These are phyloP conservation scores for Bolboschoenus planiculmis DNA, from an alignment of 176 grass and related monocot genomes.

Conservation along the genomic window DNA sequence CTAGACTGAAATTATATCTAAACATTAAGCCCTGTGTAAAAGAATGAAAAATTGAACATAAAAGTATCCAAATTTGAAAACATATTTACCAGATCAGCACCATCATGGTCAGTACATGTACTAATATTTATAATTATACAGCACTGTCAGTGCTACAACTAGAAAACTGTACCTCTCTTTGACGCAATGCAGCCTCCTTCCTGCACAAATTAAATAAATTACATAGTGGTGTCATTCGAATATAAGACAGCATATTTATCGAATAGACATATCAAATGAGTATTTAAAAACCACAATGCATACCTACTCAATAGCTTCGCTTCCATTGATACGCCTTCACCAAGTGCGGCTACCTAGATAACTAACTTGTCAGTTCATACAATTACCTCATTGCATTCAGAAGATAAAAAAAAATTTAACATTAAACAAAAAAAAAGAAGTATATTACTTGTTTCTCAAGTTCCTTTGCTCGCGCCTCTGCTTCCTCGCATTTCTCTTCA, in stretches of 20 bases:
- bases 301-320: constrained; percentile 95
- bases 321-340: constrained; percentile 93
- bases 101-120: not conserved
- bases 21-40: not conserved
- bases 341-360: constrained; percentile 94
- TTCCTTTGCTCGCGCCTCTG: constrained; percentile 83
- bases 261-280: constrained; percentile 22
- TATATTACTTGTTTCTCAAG: constrained; percentile 89
- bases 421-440: not conserved
- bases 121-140: not conserved
- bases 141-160: not conserved
- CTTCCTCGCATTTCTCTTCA: constrained; percentile 89
- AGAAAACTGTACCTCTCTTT: constrained; percentile 73
- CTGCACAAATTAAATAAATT: constrained; percentile 40
- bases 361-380: constrained; percentile 24
- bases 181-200: constrained; percentile 94
- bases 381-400: not conserved
- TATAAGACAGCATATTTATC: constrained; percentile 28
- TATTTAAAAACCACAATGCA: constrained; percentile 17
- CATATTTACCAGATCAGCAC: not conserved
- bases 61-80: not conserved
- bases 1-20: not conserved
- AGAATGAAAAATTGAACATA: constrained; percentile 20
- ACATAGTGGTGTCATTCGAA: not conserved
- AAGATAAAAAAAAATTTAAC: not conserved